Evolutionary conservation across 129 eudicot genomes (phyloP).

Genomic region (Centella asiatica): DNA sequence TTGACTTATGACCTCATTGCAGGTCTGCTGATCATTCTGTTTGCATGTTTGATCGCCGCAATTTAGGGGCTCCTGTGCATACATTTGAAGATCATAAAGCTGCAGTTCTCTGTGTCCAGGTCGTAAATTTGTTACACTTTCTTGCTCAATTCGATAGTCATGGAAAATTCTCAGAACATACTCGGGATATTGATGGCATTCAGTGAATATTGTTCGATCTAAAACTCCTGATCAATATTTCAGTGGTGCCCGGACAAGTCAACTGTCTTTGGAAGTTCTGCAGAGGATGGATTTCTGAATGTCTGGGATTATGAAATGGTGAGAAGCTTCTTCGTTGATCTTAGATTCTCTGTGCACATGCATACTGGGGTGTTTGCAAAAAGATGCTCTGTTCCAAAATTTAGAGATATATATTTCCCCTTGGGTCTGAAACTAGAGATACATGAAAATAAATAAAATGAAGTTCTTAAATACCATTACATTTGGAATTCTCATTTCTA

Average conservation of each 20-base stretch:
- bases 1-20: constrained; percentile 17
- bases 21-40: constrained; percentile 90
- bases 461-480: too few relatives aligned
- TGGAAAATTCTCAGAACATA: neutral
- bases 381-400: too few relatives aligned
- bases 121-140: constrained; percentile 11
- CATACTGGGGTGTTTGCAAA: too few relatives aligned
- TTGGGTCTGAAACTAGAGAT: too few relatives aligned
- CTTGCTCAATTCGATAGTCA: neutral
- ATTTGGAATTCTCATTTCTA: too few relatives aligned
- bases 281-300: constrained; percentile 77
- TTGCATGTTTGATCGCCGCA: constrained; percentile 86
- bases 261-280: constrained; percentile 84
- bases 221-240: constrained; percentile 5
- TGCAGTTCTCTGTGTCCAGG: constrained; percentile 89
- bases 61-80: constrained; percentile 59
- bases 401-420: too few relatives aligned
- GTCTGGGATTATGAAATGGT: constrained; percentile 91
- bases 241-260: constrained; percentile 90
- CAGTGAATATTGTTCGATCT: too few relatives aligned
- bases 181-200: too few relatives aligned
- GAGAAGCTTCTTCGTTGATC: too few relatives aligned
- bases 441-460: too few relatives aligned
- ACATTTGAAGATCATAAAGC: constrained; percentile 81
- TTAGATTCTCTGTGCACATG: too few relatives aligned